Percentiles rank a stretch among this genome's conserved stretches.
phyloP scores from a whole-genome alignment of 371 early-diverging fungal species.

The Mortierella sp. region DNA sequence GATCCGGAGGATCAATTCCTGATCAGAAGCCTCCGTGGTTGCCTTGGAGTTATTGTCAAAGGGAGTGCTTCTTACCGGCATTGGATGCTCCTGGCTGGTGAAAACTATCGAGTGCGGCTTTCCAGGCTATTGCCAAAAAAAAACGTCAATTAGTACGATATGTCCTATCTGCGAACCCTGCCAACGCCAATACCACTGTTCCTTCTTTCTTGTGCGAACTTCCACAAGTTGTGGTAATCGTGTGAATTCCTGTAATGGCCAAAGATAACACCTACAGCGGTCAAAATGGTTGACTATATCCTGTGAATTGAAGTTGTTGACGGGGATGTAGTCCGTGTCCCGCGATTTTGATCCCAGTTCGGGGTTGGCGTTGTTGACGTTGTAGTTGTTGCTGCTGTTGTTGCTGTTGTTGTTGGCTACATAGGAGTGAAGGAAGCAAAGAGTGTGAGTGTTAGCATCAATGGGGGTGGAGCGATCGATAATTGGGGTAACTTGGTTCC shows the following conservation, averaged over 20 bases:
- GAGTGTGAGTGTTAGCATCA: not conserved
- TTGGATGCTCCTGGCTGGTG: constrained; percentile 30
- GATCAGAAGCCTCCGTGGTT: not conserved
- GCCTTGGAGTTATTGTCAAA: too few relatives aligned
- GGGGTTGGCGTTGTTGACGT: constrained; percentile 11
- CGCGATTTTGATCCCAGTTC: constrained; percentile 29
- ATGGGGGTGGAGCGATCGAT: not conserved
- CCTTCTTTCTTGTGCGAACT: not conserved
- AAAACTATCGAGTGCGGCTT: constrained; percentile 32
- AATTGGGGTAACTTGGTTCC: not conserved
- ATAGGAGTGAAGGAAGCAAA: not conserved
- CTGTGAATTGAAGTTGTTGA: constrained; percentile 56
- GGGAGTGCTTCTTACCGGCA: constrained; percentile 18
- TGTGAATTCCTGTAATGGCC: not conserved
- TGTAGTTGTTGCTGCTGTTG: not conserved
- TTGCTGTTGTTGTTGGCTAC: not conserved
- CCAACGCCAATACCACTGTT: not conserved
- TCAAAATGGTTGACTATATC: constrained; percentile 51
- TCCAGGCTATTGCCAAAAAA: constrained; percentile 30
- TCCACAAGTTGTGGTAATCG: not conserved
- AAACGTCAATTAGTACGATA: not conserved
- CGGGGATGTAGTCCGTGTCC: constrained; percentile 27
- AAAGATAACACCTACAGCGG: constrained; percentile 30
- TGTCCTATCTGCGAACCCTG: not conserved
- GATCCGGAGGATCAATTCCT: not conserved